Evolutionary conservation across 176 grass and related monocot genomes (phyloP).

Genomic region (Avena atlantica): DNA sequence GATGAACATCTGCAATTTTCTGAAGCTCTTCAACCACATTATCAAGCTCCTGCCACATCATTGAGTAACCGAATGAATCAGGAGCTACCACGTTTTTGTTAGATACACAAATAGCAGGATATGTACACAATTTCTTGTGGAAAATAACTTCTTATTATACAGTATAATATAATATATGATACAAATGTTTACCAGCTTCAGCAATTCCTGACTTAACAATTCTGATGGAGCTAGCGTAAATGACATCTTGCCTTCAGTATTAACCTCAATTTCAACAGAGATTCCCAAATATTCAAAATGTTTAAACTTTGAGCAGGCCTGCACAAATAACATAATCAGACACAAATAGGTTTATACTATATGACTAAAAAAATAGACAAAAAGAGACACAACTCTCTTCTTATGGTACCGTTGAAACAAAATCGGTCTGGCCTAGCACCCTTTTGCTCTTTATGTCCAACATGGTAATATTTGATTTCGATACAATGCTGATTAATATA

Average conservation of each 20-base stretch:
- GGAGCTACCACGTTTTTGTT: background rate
- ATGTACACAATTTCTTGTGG: background rate
- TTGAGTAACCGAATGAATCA: background rate
- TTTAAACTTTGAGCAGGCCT: background rate
- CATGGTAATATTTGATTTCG: conserved; percentile 87
- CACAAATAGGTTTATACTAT: too few relatives aligned
- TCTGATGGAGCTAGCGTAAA: background rate
- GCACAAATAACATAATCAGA: background rate
- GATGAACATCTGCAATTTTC: conserved; percentile 80
- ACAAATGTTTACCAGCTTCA: background rate
- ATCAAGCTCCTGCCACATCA: conserved; percentile 65
- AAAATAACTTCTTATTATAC: too few relatives aligned
- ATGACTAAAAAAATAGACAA: too few relatives aligned
- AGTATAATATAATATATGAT: background rate
- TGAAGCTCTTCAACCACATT: conserved; percentile 78
- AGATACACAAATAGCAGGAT: background rate
- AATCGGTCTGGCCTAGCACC: conserved; percentile 72
- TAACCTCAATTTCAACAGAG: background rate
- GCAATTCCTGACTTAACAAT: background rate
- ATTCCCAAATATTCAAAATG: background rate
- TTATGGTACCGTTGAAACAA: conserved; percentile 31
- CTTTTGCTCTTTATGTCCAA: conserved; percentile 74
- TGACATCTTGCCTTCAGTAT: background rate
- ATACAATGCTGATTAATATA: conserved; percentile 78
- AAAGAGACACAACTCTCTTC: too few relatives aligned